phyloP scores from a whole-genome alignment of 2,329 filamentous ascomycete genomes.

The Hymenoscyphus infarciens region DNA sequence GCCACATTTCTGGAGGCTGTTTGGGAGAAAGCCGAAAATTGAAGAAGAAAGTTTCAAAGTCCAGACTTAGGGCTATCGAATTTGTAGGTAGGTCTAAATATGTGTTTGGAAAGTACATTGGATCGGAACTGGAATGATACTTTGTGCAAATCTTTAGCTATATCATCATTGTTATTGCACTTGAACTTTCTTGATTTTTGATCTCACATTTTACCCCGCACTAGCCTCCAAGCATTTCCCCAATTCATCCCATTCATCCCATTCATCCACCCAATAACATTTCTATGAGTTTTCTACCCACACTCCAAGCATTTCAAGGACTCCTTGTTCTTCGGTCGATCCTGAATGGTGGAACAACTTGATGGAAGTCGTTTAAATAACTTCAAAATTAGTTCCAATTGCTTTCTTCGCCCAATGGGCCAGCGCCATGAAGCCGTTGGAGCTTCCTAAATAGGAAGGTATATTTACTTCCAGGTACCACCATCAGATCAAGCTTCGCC shows the following conservation, averaged over 20 bases:
- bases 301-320: not conserved
- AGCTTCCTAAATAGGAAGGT: not conserved
- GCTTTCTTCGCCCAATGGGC: not conserved
- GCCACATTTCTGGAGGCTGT: not conserved
- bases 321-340: not conserved
- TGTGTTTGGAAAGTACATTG: not conserved
- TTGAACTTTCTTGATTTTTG: not conserved
- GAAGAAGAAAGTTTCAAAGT: not conserved
- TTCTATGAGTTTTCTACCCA: not conserved
- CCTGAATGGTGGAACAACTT: too few species aligned
- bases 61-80: too few species aligned
- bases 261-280: not conserved
- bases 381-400: too few species aligned
- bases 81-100: not conserved
- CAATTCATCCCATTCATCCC: not conserved
- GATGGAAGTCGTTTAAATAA: too few species aligned
- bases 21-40: not conserved
- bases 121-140: not conserved
- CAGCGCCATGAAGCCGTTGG: not conserved
- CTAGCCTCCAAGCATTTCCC: not conserved
- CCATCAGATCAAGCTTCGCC: not conserved
- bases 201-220: conserved; percentile 1
- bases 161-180: not conserved
- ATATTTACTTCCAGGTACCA: not conserved
- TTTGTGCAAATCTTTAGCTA: not conserved